phyloP scores from a whole-genome alignment of 2,329 filamentous ascomycete species.

The Cadophora luteo-olivacea region DNA sequence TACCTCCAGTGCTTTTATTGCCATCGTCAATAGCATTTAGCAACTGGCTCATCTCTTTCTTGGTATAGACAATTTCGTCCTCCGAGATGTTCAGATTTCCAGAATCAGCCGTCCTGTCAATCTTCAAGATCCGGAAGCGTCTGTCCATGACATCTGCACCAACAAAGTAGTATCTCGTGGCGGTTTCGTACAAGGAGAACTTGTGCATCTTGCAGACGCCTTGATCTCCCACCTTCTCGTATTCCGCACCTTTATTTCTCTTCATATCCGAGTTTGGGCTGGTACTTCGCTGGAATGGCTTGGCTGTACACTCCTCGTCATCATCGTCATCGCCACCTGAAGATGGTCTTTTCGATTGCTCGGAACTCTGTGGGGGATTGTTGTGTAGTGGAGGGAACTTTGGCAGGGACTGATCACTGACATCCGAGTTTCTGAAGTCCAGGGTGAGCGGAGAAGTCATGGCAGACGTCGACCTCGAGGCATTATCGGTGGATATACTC shows the following conservation, averaged over 20 bases:
- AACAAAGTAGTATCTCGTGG: constrained; percentile 91
- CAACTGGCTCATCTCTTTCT: constrained; percentile 91
- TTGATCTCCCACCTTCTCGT: constrained; percentile 49
- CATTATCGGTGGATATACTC: constrained; percentile 36
- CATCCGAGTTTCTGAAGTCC: constrained; percentile 37
- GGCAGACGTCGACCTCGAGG: constrained; percentile 42
- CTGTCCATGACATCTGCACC: constrained; percentile 90
- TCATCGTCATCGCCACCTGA: constrained; percentile 52
- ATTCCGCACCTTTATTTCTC: constrained; percentile 41
- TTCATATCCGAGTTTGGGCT: constrained; percentile 50
- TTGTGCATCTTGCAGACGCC: constrained; percentile 80
- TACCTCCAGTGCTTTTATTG: constrained; percentile 86
- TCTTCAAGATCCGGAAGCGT: constrained; percentile 90
- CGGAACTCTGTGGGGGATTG: constrained; percentile 28
- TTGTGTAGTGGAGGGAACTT: constrained; percentile 41
- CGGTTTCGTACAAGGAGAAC: constrained; percentile 97
- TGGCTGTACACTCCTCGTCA: constrained; percentile 63
- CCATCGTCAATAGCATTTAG: constrained; percentile 94
- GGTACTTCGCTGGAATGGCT: constrained; percentile 61
- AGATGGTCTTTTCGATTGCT: constrained; percentile 33
- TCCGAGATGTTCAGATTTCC: constrained; percentile 85
- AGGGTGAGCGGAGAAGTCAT: constrained; percentile 44
- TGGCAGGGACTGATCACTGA: constrained; percentile 36
- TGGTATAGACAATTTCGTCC: constrained; percentile 93
- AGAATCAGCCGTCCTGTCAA: constrained; percentile 84